A percentile compares a stretch with the other conserved stretches of the same genome.
Conservation (phyloP, 2,329 filamentous ascomycete species). For the Pseudogymnoascus sp. region DNA sequence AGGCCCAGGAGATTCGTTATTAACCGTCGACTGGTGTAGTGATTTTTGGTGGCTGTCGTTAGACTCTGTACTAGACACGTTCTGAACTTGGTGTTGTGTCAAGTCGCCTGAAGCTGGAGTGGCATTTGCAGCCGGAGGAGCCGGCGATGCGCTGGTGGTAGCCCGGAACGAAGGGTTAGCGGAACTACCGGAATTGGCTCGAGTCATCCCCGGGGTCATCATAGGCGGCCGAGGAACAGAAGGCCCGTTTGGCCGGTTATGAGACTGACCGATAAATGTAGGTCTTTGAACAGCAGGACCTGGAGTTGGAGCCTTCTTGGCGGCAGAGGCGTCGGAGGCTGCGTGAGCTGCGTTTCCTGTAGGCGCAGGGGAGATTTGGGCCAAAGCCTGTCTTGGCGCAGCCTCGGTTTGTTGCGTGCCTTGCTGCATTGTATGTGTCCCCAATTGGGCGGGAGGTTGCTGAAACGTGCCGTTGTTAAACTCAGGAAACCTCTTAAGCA, state of each 20-base stretch:
- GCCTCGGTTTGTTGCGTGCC: constrained; percentile 10
- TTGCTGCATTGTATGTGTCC: constrained; percentile 11
- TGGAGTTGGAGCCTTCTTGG: constrained; percentile 14
- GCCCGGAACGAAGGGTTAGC: constrained; percentile 13
- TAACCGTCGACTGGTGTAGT: not conserved
- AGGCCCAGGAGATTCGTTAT: not conserved
- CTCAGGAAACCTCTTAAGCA: constrained; percentile 20
- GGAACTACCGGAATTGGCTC: constrained; percentile 20
- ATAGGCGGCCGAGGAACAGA: constrained; percentile 25
- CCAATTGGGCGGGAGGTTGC: constrained; percentile 4
- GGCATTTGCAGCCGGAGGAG: constrained; percentile 19
- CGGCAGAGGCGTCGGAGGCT: constrained; percentile 10
- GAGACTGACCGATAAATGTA: constrained; percentile 21
- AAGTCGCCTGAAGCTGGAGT: not conserved
- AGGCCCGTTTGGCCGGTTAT: constrained; percentile 17
- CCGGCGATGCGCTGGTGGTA: constrained; percentile 14
- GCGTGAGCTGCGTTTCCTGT: constrained; percentile 12
- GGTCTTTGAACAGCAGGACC: constrained; percentile 22
- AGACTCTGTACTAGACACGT: not conserved
- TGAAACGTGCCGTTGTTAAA: constrained; percentile 15
- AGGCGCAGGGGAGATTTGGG: not conserved
- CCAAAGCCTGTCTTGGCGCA: not conserved
- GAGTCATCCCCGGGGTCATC: constrained; percentile 20
- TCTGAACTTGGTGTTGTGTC: not conserved
- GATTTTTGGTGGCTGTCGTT: not conserved